These are phyloP conservation scores for Neurospora cerealis DNA, from an alignment of 495 filamentous ascomycete genomes.

Conservation along the genomic window DNA sequence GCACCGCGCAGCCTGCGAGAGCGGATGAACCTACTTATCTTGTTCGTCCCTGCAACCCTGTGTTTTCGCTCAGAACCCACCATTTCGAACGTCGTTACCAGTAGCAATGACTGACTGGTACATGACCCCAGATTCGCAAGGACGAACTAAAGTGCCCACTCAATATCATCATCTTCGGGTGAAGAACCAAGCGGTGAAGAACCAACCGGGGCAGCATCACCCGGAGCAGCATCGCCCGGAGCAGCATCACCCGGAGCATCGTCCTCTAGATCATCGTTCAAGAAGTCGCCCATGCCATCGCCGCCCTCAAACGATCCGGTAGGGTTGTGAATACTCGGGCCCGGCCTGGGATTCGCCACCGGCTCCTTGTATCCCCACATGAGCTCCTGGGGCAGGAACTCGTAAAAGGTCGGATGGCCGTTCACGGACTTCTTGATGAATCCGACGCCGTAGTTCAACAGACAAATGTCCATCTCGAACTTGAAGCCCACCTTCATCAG, in stretches of 20 bases:
- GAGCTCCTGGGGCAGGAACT: constrained; percentile 59
- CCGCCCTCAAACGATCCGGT: constrained; percentile 2
- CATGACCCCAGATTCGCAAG: neutral
- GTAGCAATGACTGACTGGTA: neutral
- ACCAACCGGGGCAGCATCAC: neutral
- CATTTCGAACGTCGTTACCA: neutral
- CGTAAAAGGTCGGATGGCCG: constrained; percentile 48
- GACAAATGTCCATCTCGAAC: constrained; percentile 51
- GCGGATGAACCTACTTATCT: neutral
- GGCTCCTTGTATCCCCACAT: constrained; percentile 58
- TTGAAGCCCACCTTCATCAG: constrained; percentile 69
- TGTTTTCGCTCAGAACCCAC: neutral
- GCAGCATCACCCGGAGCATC: neutral
- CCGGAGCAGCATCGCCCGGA: neutral
- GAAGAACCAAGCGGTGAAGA: neutral
- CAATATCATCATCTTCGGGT: neutral
- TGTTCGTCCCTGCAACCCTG: neutral
- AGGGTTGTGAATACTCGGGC: constrained; percentile 21
- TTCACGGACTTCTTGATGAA: constrained; percentile 51
- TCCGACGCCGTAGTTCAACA: constrained; percentile 49
- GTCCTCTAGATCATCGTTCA: neutral
- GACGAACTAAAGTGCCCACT: neutral
- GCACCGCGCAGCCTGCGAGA: neutral
- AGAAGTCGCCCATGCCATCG: constrained; percentile 10
- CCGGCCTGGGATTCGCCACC: constrained; percentile 23